Conservation (phyloP, 1,284 basidiomycete genomes). For the Ceratobasidium papillatum region DNA sequence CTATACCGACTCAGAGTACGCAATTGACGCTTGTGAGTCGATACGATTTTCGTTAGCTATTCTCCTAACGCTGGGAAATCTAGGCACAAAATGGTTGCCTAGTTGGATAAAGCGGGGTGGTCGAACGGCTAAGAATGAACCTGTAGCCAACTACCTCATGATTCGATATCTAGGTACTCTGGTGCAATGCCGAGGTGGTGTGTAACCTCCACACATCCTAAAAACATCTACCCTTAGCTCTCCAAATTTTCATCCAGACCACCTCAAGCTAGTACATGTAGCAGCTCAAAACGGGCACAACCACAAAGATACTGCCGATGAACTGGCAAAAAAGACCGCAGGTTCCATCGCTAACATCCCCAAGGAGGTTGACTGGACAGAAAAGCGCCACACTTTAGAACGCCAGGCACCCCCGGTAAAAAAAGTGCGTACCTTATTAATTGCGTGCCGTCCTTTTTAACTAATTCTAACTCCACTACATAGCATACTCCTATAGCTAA, state of each 20-base stretch:
- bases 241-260: neutral
- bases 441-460: neutral
- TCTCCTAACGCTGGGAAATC: neutral
- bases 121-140: neutral
- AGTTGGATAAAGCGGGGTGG: slow-evolving; percentile 39
- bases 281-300: neutral
- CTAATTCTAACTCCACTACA: neutral
- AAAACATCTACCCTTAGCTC: too few species aligned
- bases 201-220: neutral
- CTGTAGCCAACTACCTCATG: slow-evolving; percentile 35
- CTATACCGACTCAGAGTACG: slow-evolving; percentile 31
- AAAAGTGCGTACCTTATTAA: neutral
- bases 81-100: slow-evolving; percentile 37
- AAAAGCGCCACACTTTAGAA: neutral
- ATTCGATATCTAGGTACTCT: slow-evolving; percentile 39
- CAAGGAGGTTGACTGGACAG: slow-evolving; percentile 2
- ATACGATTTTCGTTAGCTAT: neutral
- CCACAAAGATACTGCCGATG: slow-evolving; percentile 6
- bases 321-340: neutral
- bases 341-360: neutral
- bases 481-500: neutral
- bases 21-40: slow-evolving; percentile 7
- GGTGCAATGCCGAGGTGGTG: slow-evolving; percentile 11
- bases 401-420: too few species aligned
- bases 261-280: slow-evolving; percentile 13